These are phyloP conservation scores for Ogataea paradorogensis DNA, from an alignment of 805 yeast genomes.

Conservation along the genomic window DNA sequence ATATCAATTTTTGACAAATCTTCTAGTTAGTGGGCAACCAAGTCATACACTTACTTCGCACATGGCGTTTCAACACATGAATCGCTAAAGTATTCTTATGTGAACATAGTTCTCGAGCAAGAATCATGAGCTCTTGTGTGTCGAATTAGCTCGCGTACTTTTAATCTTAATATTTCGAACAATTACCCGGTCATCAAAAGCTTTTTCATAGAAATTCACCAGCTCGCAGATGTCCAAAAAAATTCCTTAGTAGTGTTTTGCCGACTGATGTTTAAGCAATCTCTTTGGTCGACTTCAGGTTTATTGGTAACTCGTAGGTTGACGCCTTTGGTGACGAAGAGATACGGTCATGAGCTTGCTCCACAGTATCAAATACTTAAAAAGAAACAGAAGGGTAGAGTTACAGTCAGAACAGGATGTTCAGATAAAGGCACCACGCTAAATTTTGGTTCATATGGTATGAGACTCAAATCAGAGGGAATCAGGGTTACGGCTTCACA, in stretches of 20 bases:
- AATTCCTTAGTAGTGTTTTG: not conserved
- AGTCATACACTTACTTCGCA: not conserved
- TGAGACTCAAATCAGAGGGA: slow-evolving; percentile 88
- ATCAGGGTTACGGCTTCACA: slow-evolving; percentile 82
- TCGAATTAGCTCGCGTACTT: too few species aligned
- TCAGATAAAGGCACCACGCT: slow-evolving; percentile 84
- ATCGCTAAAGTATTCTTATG: too few species aligned
- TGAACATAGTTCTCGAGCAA: not conserved
- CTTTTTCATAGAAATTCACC: not conserved
- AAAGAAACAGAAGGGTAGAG: slow-evolving; percentile 92
- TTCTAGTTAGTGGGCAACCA: not conserved
- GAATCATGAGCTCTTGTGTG: not conserved
- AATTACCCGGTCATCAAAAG: not conserved
- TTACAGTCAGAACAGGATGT: slow-evolving; percentile 92
- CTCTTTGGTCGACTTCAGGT: not conserved
- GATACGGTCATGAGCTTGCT: slow-evolving; percentile 68
- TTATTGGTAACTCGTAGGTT: not conserved
- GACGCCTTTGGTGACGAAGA: slow-evolving; percentile 17
- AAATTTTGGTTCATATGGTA: slow-evolving; percentile 79
- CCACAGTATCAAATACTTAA: slow-evolving; percentile 66
- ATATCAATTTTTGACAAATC: slow-evolving; percentile 24
- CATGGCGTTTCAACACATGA: not conserved
- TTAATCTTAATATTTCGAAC: too few species aligned
- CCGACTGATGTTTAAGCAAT: not conserved
- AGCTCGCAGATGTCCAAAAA: too few species aligned